Conservation (phyloP, 352 stramenopile species). For the Phytophthora gonapodyides region DNA sequence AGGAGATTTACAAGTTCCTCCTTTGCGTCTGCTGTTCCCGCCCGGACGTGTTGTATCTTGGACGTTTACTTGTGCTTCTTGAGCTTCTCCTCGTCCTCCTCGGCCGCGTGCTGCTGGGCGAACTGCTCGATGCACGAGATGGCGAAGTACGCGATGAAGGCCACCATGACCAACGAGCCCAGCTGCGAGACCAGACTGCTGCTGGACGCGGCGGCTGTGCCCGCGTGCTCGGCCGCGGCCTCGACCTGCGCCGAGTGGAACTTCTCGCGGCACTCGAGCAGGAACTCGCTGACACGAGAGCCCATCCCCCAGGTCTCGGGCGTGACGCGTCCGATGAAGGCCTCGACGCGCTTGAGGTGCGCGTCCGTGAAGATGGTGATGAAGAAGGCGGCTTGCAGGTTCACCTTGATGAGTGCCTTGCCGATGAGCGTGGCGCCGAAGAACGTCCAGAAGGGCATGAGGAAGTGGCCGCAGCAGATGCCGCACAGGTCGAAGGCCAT, state of each 20-base stretch:
- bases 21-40: not conserved
- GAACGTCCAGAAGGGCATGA: conserved; percentile 96
- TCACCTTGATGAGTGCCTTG: conserved; percentile 94
- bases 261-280: conserved; percentile 87
- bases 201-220: conserved; percentile 43
- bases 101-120: conserved; percentile 87
- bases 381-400: conserved; percentile 90
- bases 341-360: conserved; percentile 82
- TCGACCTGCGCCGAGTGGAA: conserved; percentile 81
- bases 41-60: conserved; percentile 9
- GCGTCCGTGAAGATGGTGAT: conserved; percentile 92
- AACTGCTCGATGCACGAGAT: conserved; percentile 92
- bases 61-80: conserved; percentile 67
- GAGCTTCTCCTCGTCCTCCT: conserved; percentile 88
- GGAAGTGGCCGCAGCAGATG: conserved; percentile 94
- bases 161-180: conserved; percentile 83
- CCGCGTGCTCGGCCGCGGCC: conserved; percentile 59
- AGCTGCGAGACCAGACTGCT: conserved; percentile 80
- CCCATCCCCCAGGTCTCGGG: conserved; percentile 78
- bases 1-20: conserved; percentile 1
- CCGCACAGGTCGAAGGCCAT: conserved; percentile 95
- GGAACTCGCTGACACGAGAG: conserved; percentile 80
- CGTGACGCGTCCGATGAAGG: conserved; percentile 81
- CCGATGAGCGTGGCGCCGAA: conserved; percentile 94
- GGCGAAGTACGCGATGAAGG: conserved; percentile 90